phyloP scores from a whole-genome alignment of 78 protist species.

The Dictyostelium purpureum region DNA sequence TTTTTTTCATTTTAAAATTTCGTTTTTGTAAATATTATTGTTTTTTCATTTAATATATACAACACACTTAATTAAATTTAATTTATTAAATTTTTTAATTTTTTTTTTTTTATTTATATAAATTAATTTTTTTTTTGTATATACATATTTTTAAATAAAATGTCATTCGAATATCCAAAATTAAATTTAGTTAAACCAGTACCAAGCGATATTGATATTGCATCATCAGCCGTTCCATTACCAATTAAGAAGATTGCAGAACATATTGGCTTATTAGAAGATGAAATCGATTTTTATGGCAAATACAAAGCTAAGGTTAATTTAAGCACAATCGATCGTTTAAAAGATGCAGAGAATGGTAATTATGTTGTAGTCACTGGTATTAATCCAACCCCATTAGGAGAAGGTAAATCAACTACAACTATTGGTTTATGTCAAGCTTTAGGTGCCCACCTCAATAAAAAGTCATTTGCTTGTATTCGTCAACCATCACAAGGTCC shows the following conservation, averaged over 20 bases:
- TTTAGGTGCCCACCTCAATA: conserved; percentile 93
- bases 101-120: too few relatives aligned
- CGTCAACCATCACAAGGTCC: conserved; percentile 98
- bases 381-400: conserved; percentile 97
- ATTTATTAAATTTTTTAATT: too few relatives aligned
- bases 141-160: too few relatives aligned
- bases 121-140: too few relatives aligned
- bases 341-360: conserved; percentile 74
- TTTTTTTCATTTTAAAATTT: too few relatives aligned
- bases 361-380: conserved; percentile 97
- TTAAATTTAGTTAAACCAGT: conserved; percentile 68
- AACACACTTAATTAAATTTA: too few relatives aligned
- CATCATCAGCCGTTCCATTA: conserved; percentile 79
- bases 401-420: conserved; percentile 99
- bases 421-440: conserved; percentile 98
- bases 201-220: conserved; percentile 93
- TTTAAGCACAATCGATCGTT: conserved; percentile 81
- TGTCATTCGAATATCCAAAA: conserved; percentile 26
- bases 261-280: conserved; percentile 70
- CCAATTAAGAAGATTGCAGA: conserved; percentile 71
- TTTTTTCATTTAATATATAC: too few relatives aligned
- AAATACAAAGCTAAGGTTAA: conserved; percentile 88
- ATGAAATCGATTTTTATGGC: conserved; percentile 87
- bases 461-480: conserved; percentile 89
- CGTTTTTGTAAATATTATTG: too few relatives aligned